A percentile compares a stretch with the other conserved stretches of the same genome.
Evolutionary conservation across 345 rosid genomes (phyloP).

Genomic region (Salix arbutifolia): DNA sequence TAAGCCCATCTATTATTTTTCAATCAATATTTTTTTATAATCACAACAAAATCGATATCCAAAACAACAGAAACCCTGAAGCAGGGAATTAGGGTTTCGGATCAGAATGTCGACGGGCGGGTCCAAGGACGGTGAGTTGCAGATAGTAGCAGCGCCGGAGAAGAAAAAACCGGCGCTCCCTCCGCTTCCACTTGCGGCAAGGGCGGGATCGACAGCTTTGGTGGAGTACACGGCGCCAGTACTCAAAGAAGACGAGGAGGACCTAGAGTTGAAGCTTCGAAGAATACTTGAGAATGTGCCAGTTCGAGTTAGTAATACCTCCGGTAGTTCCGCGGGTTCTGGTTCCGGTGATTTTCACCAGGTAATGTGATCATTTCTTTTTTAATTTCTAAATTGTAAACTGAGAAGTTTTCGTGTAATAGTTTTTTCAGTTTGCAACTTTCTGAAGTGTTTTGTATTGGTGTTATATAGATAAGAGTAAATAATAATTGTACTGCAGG

Average conservation of each 20-base stretch:
- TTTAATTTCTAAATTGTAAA: not conserved
- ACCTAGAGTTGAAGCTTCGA: conserved; percentile 82
- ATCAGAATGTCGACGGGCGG: conserved; percentile 52
- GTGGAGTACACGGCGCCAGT: conserved; percentile 72
- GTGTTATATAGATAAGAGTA: not conserved
- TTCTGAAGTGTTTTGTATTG: not conserved
- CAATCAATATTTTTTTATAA: not conserved
- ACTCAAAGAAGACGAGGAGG: conserved; percentile 85
- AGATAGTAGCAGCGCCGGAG: conserved; percentile 46
- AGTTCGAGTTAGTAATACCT: conserved; percentile 87
- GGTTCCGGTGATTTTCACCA: conserved; percentile 97
- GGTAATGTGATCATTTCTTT: conserved; percentile 33
- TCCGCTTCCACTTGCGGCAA: conserved; percentile 25
- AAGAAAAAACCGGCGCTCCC: conserved; percentile 36
- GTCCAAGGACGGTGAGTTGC: conserved; percentile 45
- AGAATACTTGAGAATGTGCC: conserved; percentile 92
- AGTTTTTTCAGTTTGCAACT: not conserved
- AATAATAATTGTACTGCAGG: not conserved
- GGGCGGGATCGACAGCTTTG: conserved; percentile 47
- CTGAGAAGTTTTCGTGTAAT: not conserved
- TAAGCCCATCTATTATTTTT: not conserved
- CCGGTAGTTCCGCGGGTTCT: conserved; percentile 97
- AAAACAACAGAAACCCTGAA: not conserved
- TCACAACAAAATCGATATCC: not conserved
- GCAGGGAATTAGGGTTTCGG: conserved; percentile 24